phyloP scores from a whole-genome alignment of 2,329 filamentous ascomycete species.

The Talaromyces sp. region DNA sequence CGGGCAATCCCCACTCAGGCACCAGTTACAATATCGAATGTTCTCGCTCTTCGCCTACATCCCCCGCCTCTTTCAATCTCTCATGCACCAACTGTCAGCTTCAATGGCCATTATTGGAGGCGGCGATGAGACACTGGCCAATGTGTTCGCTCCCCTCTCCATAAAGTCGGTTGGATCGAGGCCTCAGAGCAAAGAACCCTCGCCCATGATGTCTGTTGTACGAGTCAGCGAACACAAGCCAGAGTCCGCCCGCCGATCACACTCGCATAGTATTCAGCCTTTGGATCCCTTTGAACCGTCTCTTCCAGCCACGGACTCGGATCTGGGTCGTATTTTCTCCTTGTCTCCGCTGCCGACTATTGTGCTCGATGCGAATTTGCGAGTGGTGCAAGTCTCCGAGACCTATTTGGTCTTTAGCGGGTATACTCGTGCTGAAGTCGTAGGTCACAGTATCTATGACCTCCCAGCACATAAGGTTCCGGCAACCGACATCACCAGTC shows the following conservation, averaged over 20 bases:
- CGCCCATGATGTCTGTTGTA: neutral
- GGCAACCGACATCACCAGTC: conserved; percentile 33
- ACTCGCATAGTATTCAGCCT: conserved; percentile 1
- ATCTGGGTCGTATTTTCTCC: conserved; percentile 25
- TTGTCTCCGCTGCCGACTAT: conserved; percentile 37
- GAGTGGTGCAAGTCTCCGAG: conserved; percentile 44
- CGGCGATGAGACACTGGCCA: conserved; percentile 8
- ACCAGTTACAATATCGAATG: neutral
- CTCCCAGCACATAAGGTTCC: conserved; percentile 33
- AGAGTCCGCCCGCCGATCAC: neutral
- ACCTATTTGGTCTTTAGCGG: conserved; percentile 39
- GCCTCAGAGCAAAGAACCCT: neutral
- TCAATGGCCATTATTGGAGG: conserved; percentile 1
- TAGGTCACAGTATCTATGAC: conserved; percentile 40
- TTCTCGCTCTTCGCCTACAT: neutral
- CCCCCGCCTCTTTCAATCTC: neutral
- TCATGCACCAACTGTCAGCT: neutral
- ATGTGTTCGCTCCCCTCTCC: conserved; percentile 2
- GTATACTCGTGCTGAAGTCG: conserved; percentile 31
- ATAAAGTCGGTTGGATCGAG: neutral
- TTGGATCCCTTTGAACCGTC: conserved; percentile 7
- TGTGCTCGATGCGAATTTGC: conserved; percentile 36
- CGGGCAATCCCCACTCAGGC: neutral
- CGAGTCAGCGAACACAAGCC: neutral
- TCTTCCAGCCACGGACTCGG: conserved; percentile 5